Evolutionary conservation across 192 early-diverging fungal species (phyloP).

Genomic region (Lobosporangium transversale): DNA sequence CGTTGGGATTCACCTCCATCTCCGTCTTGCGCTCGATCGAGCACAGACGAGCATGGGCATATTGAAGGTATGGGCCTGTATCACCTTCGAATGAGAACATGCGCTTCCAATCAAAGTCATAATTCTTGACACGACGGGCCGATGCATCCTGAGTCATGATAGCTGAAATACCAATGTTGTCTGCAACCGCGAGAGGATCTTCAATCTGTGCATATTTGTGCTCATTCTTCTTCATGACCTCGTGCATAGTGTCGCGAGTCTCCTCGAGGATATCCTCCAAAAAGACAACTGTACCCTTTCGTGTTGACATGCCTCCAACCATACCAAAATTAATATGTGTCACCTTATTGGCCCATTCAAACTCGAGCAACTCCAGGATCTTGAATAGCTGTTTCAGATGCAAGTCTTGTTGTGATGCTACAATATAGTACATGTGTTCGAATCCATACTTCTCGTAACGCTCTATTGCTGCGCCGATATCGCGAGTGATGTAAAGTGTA

Average conservation of each 20-base stretch:
- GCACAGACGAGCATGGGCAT: constrained; percentile 96
- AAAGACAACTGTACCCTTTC: constrained; percentile 95
- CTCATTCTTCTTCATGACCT: constrained; percentile 91
- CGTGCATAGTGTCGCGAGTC: constrained; percentile 89
- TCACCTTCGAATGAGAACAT: constrained; percentile 98
- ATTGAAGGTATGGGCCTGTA: constrained; percentile 99
- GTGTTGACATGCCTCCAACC: constrained; percentile 95
- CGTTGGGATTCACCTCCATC: constrained; percentile 67
- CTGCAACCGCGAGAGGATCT: constrained; percentile 83
- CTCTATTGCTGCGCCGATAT: constrained; percentile 95
- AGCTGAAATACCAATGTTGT: constrained; percentile 92
- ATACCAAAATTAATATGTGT: constrained; percentile 95
- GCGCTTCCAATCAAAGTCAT: constrained; percentile 89
- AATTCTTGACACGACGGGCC: constrained; percentile 93
- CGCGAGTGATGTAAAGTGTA: constrained; percentile 93
- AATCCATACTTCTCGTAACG: constrained; percentile 90
- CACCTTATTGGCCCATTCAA: constrained; percentile 85
- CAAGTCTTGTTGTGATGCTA: constrained; percentile 88
- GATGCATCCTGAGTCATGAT: constrained; percentile 93
- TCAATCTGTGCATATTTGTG: constrained; percentile 85
- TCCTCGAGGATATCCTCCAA: constrained; percentile 93
- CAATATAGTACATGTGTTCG: constrained; percentile 94
- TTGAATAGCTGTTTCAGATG: constrained; percentile 97
- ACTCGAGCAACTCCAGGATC: constrained; percentile 82
- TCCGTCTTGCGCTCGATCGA: constrained; percentile 89